These are phyloP conservation scores for Acanthamoeba culbertsoni DNA, from an alignment of 208 protist genomes.

Conservation along the genomic window DNA sequence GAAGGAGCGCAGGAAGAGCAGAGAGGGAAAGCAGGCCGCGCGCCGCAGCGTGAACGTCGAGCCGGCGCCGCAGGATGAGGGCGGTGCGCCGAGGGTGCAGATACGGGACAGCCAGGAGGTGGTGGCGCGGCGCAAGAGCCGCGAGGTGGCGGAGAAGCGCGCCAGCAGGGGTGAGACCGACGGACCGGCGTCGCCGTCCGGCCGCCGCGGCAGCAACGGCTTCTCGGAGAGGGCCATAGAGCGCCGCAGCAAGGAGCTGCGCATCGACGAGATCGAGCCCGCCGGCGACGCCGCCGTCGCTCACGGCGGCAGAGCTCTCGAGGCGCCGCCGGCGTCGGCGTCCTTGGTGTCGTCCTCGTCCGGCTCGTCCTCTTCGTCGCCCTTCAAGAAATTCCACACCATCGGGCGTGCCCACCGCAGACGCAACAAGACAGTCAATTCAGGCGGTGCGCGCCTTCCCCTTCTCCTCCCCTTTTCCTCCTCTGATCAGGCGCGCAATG, in stretches of 20 bases:
- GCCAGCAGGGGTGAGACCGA: neutral
- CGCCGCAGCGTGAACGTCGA: neutral
- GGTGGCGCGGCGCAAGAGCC: neutral
- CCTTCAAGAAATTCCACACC: constrained; percentile 8
- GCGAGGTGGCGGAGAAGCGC: neutral
- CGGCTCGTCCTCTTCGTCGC: too few species aligned
- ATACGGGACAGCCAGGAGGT: neutral
- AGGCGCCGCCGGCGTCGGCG: neutral
- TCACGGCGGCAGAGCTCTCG: neutral
- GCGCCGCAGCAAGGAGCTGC: neutral
- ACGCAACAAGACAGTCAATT: neutral
- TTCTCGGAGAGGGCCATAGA: neutral
- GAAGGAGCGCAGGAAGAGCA: neutral
- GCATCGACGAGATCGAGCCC: neutral
- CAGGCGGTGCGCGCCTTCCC: neutral
- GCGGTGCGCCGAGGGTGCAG: neutral
- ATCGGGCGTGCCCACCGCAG: neutral
- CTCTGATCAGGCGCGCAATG: neutral
- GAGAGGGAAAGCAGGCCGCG: neutral
- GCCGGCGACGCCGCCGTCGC: neutral
- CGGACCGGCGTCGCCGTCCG: neutral
- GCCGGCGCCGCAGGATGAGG: neutral
- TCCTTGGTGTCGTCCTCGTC: neutral
- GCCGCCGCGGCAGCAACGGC: neutral
- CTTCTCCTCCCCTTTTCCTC: neutral